Percentiles rank a stretch among this genome's conserved stretches.
These are phyloP conservation scores for Yamagishiella unicocca DNA, from an alignment of 139 green algal genomes.

Conservation along the genomic window DNA sequence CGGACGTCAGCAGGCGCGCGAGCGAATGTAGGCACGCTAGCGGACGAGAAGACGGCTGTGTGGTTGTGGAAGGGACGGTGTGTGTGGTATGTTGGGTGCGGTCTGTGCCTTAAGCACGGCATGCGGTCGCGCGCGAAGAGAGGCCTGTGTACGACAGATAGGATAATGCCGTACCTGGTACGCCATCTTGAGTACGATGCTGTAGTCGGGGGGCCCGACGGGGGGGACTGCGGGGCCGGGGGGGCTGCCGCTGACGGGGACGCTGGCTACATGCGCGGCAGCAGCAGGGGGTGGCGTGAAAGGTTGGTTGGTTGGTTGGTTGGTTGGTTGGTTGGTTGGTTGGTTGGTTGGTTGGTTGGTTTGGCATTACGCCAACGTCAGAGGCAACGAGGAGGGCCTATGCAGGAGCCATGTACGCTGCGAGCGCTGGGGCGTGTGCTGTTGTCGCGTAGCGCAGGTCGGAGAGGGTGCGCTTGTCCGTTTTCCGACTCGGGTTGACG, in stretches of 20 bases:
- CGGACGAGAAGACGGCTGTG: too few relatives aligned
- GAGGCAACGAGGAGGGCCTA: background rate
- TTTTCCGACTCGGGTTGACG: too few relatives aligned
- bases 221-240: background rate
- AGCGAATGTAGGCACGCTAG: too few relatives aligned
- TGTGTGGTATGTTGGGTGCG: too few relatives aligned
- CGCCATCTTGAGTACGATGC: constrained; percentile 1
- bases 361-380: background rate
- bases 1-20: too few relatives aligned
- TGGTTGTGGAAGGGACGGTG: too few relatives aligned
- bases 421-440: too few relatives aligned
- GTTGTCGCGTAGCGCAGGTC: too few relatives aligned
- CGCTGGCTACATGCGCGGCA: background rate
- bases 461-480: too few relatives aligned
- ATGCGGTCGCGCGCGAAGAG: too few relatives aligned
- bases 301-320: background rate
- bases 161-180: background rate
- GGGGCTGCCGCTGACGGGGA: background rate
- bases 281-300: background rate
- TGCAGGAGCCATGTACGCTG: too few relatives aligned
- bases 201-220: background rate
- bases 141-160: background rate
- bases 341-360: background rate
- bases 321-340: background rate
- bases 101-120: too few relatives aligned